These are phyloP conservation scores for Phallus indusiatus DNA, from an alignment of 768 basidiomycete genomes.

Conservation along the genomic window DNA sequence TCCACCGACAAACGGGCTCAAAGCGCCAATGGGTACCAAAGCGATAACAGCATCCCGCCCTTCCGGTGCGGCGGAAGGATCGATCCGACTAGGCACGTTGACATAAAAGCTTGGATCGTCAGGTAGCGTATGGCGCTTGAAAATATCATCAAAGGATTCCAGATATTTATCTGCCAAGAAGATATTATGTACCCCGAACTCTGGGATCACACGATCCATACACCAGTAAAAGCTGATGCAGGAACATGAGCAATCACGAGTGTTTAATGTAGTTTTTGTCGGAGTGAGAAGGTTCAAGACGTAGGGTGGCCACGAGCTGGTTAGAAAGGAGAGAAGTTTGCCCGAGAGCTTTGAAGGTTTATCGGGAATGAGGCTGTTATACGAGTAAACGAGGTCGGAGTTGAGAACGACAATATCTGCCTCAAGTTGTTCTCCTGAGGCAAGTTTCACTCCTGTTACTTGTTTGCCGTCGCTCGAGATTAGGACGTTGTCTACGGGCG, in stretches of 20 bases:
- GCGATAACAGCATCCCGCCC: constrained; percentile 29
- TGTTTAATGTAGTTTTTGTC: background rate
- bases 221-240: constrained; percentile 34
- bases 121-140: constrained; percentile 28
- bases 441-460: constrained; percentile 25
- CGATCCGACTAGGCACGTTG: constrained; percentile 30
- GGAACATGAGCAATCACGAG: constrained; percentile 23
- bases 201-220: constrained; percentile 23
- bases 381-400: constrained; percentile 31
- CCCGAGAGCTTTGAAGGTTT: constrained; percentile 8
- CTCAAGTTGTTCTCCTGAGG: constrained; percentile 17
- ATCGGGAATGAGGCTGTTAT: constrained; percentile 25
- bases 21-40: constrained; percentile 29
- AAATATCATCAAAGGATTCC: constrained; percentile 33
- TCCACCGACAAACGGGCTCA: constrained; percentile 15
- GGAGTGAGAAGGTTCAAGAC: background rate
- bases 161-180: constrained; percentile 33
- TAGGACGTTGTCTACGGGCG: constrained; percentile 24
- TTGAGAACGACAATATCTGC: constrained; percentile 32
- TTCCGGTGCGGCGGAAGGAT: constrained; percentile 29
- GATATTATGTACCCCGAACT: constrained; percentile 31
- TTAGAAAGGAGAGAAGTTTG: background rate
- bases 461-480: constrained; percentile 16
- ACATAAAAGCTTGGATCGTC: constrained; percentile 33
- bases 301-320: background rate